These are phyloP conservation scores for Bryoglossum gracile DNA, from an alignment of 495 filamentous ascomycete species.

Conservation along the genomic window DNA sequence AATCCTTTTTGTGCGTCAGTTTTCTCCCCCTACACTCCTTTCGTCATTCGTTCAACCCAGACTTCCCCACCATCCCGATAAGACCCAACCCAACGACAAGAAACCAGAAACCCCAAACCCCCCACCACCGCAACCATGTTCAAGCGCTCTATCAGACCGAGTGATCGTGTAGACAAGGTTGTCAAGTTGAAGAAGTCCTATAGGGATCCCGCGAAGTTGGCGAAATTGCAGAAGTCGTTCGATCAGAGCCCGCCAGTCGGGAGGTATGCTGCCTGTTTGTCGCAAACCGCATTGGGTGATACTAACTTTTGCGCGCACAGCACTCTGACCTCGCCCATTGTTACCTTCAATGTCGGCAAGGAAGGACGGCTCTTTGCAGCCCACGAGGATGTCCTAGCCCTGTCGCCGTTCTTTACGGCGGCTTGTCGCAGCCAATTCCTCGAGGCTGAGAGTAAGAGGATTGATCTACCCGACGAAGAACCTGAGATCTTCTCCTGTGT, in stretches of 20 bases:
- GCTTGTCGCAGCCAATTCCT: conserved; percentile 55
- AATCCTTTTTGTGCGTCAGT: conserved; percentile 29
- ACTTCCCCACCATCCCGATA: conserved; percentile 16
- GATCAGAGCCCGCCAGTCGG: conserved; percentile 20
- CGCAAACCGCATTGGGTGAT: conserved; percentile 4
- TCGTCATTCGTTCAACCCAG: conserved; percentile 24
- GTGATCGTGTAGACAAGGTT: conserved; percentile 58
- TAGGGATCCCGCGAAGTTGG: conserved; percentile 51
- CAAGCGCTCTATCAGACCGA: conserved; percentile 59
- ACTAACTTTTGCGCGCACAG: conserved; percentile 28
- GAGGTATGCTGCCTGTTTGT: conserved; percentile 20
- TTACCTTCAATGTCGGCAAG: conserved; percentile 72
- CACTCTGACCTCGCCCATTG: conserved; percentile 59
- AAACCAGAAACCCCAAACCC: too few relatives aligned
- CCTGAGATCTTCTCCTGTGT: conserved; percentile 87
- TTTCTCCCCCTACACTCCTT: conserved; percentile 23
- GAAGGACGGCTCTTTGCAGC: conserved; percentile 82
- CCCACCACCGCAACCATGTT: conserved; percentile 47
- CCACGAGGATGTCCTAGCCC: conserved; percentile 75
- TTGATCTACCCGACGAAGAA: conserved; percentile 76
- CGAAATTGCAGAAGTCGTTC: conserved; percentile 48
- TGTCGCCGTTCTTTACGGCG: conserved; percentile 68
- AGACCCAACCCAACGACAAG: conserved; percentile 12
- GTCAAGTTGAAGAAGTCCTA: conserved; percentile 58
- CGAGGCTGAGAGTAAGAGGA: conserved; percentile 56